phyloP scores from a whole-genome alignment of 2,329 filamentous ascomycete species.

The Fusarium sp. region DNA sequence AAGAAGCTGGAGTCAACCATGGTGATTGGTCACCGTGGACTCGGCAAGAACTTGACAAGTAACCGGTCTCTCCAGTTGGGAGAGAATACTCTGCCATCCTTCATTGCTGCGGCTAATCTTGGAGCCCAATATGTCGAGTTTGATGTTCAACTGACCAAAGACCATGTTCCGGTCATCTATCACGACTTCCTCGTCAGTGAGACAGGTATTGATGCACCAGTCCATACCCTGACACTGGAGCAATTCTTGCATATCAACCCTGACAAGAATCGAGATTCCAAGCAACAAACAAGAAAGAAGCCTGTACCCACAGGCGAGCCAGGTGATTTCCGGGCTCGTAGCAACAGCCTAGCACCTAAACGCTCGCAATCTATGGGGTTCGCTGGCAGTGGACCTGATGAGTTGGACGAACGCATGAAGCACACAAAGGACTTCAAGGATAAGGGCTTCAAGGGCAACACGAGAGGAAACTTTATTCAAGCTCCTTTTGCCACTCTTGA shows the following conservation, averaged over 20 bases:
- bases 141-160: conserved; percentile 98
- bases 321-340: conserved; percentile 42
- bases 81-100: conserved; percentile 95
- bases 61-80: conserved; percentile 91
- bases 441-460: conserved; percentile 96
- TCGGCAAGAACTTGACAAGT: conserved; percentile 89
- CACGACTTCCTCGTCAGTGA: conserved; percentile 98
- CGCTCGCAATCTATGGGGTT: conserved; percentile 67
- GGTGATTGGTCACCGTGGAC: conserved; percentile 76
- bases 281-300: conserved; percentile 14
- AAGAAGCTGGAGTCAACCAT: conserved; percentile 90
- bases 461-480: conserved; percentile 92
- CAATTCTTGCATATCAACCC: conserved; percentile 91
- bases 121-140: conserved; percentile 81
- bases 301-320: conserved; percentile 47
- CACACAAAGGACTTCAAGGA: conserved; percentile 94
- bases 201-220: conserved; percentile 95
- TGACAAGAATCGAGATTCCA: conserved; percentile 50
- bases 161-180: conserved; percentile 97
- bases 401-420: conserved; percentile 86
- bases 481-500: conserved; percentile 95
- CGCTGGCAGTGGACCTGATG: conserved; percentile 50
- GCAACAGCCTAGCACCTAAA: conserved; percentile 54
- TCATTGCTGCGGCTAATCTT: conserved; percentile 94
- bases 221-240: conserved; percentile 93